Percentiles rank a stretch among this genome's conserved stretches.
phyloP scores from a whole-genome alignment of 768 basidiomycete genomes.

The Guyanaporus albipodus region DNA sequence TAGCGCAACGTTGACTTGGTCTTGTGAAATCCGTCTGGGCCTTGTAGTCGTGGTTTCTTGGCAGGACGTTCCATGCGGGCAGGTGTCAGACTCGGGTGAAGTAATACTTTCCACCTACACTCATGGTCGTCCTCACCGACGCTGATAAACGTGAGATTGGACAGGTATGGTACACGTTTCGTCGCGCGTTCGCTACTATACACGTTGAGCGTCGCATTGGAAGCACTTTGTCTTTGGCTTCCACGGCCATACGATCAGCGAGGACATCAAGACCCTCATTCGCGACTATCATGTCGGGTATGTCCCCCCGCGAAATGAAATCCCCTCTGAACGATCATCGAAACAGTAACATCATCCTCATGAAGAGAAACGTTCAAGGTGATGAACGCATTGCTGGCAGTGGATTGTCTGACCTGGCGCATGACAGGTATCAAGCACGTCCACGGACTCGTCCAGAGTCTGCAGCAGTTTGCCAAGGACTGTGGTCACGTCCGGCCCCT shows the following conservation, averaged over 20 bases:
- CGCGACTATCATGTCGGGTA: slow-evolving; percentile 59
- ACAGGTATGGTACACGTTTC: slow-evolving; percentile 32
- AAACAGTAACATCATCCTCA: slow-evolving; percentile 53
- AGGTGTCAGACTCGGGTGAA: no score
- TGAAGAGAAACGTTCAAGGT: slow-evolving; percentile 66
- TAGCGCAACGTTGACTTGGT: slow-evolving; percentile 19
- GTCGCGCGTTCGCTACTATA: background rate
- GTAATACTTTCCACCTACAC: background rate
- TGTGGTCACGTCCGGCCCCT: slow-evolving; percentile 54
- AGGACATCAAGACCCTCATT: slow-evolving; percentile 54
- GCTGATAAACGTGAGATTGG: slow-evolving; percentile 43
- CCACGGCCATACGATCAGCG: slow-evolving; percentile 50
- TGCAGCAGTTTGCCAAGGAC: slow-evolving; percentile 55
- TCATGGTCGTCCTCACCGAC: slow-evolving; percentile 33
- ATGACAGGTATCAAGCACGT: slow-evolving; percentile 48
- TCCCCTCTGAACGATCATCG: background rate
- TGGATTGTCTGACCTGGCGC: background rate
- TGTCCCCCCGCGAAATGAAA: slow-evolving; percentile 1
- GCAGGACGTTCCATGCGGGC: slow-evolving; percentile 11
- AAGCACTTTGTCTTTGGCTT: slow-evolving; percentile 75
- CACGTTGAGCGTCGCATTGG: background rate
- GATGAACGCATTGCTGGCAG: background rate
- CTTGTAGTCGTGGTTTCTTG: slow-evolving; percentile 18
- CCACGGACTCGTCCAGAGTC: slow-evolving; percentile 40
- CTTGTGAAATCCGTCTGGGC: slow-evolving; percentile 30